These are phyloP conservation scores for Exobasidium rhododendri DNA, from an alignment of 1,284 basidiomycete genomes.

Conservation along the genomic window DNA sequence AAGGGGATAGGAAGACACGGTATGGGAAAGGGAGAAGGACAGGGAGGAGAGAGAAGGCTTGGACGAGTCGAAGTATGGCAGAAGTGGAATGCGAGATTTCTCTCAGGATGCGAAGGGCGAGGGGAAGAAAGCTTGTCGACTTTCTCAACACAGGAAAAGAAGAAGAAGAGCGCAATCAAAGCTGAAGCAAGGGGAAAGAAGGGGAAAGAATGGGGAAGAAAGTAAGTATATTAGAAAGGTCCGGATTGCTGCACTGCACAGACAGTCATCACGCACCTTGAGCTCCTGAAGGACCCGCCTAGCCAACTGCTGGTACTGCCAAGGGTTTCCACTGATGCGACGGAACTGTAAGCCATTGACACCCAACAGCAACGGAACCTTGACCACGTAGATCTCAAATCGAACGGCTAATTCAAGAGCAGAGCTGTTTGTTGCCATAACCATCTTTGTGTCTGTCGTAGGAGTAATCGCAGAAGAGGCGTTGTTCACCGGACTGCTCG, in stretches of 20 bases:
- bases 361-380: conserved; percentile 72
- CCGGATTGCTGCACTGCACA: no score
- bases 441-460: conserved; percentile 21
- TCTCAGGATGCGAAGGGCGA: no score
- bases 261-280: conserved; percentile 66
- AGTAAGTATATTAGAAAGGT: no score
- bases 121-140: no score
- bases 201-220: neutral
- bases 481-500: neutral
- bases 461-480: conserved; percentile 14
- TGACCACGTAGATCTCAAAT: conserved; percentile 54
- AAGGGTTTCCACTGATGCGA: conserved; percentile 83
- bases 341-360: conserved; percentile 95
- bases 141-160: no score
- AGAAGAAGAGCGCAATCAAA: no score
- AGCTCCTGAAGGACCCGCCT: conserved; percentile 86
- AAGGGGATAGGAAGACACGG: no score
- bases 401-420: conserved; percentile 42
- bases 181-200: no score
- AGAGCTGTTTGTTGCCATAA: conserved; percentile 15
- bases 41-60: no score
- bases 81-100: no score
- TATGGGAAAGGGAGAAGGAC: no score
- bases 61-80: no score
- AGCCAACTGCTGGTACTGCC: conserved; percentile 94